Conservation (phyloP, 306 rosid genomes). For the Trichosanthes truncata region DNA sequence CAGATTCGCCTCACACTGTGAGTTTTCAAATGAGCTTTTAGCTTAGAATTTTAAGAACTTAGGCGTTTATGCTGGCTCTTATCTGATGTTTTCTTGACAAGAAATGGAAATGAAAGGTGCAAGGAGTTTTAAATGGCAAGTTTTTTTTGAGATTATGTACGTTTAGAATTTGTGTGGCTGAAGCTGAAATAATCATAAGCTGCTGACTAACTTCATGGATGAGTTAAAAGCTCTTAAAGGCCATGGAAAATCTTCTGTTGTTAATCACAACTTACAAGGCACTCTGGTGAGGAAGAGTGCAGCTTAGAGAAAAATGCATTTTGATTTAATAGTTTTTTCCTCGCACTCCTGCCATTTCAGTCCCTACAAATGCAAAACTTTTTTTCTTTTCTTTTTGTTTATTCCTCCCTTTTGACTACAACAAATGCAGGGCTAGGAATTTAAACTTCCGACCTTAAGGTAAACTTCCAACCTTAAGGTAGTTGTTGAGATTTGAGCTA, state of each 20-base stretch:
- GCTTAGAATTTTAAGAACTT: not conserved
- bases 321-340: not conserved
- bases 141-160: not conserved
- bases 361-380: not conserved
- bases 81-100: not conserved
- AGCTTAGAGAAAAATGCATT: not conserved
- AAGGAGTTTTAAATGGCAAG: not conserved
- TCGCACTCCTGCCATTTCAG: not conserved
- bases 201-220: not conserved
- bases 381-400: not conserved
- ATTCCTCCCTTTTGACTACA: no score
- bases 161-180: not conserved
- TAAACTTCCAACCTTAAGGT: no score
- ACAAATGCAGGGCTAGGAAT: no score
- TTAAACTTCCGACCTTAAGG: no score
- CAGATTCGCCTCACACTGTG: not conserved
- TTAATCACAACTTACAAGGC: not conserved
- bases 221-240: not conserved
- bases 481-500: no score
- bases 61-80: not conserved
- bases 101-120: not conserved
- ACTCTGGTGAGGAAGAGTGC: not conserved
- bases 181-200: not conserved
- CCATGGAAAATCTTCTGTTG: not conserved
- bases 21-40: not conserved